Evolutionary conservation across 768 basidiomycete species (phyloP).

Genomic region (Nevesoporus exiguus): DNA sequence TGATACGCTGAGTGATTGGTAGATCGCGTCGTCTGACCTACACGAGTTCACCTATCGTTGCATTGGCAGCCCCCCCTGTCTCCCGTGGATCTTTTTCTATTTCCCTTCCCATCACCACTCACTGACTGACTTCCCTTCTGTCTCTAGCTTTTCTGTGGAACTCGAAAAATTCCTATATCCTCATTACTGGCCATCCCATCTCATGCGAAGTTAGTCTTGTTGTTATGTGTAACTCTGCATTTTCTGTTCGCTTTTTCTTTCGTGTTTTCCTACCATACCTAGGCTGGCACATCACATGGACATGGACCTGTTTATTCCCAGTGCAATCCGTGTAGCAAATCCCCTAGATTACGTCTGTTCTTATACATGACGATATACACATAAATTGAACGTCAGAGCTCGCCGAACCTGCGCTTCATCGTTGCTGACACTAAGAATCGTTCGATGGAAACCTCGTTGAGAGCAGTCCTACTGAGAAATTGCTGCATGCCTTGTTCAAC

Average conservation of each 20-base stretch:
- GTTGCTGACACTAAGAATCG: too few species aligned
- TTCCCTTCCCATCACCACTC: conserved; percentile 1
- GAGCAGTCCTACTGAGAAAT: too few species aligned
- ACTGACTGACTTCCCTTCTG: conserved; percentile 1
- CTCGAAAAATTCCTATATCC: neutral
- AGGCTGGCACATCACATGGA: conserved; percentile 8
- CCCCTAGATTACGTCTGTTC: conserved; percentile 2
- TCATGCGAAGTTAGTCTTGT: neutral
- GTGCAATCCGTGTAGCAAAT: conserved; percentile 8
- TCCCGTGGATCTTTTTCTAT: conserved; percentile 7
- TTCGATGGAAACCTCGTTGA: too few species aligned
- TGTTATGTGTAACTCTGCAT: neutral
- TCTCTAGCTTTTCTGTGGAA: conserved; percentile 6
- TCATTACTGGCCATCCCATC: neutral
- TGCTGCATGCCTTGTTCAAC: too few species aligned
- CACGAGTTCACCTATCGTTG: conserved; percentile 6
- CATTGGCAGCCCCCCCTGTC: conserved; percentile 1
- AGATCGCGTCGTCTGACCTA: conserved; percentile 11
- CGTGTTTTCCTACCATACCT: neutral
- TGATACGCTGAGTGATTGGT: conserved; percentile 42
- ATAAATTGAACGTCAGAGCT: neutral
- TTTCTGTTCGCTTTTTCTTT: neutral
- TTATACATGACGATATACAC: conserved; percentile 12
- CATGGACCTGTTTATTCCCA: conserved; percentile 7
- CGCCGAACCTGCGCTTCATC: neutral